phyloP scores from a whole-genome alignment of 495 filamentous ascomycete species.

The Elaphomyces granulatus region DNA sequence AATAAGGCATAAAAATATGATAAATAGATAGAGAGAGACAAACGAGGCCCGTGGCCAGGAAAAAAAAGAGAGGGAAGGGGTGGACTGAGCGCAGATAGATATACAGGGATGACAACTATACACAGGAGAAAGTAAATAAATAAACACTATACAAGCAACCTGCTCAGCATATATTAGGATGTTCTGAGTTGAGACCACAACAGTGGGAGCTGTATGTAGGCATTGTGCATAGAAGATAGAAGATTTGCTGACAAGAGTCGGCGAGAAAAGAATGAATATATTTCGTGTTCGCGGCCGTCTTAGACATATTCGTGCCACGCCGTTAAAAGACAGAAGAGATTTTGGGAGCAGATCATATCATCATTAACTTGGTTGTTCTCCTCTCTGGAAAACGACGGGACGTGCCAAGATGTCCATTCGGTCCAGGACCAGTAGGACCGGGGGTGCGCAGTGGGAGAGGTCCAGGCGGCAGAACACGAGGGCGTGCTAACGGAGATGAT shows the following conservation, averaged over 20 bases:
- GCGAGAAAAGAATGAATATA: slow-evolving; percentile 3
- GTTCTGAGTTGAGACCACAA: slow-evolving; percentile 9
- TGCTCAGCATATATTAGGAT: slow-evolving; percentile 2
- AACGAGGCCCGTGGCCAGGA: too few relatives aligned
- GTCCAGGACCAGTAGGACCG: slow-evolving; percentile 15
- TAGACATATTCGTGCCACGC: neutral
- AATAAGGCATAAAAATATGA: too few relatives aligned
- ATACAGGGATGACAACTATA: too few relatives aligned
- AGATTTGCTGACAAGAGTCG: slow-evolving; percentile 1
- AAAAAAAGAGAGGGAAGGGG: too few relatives aligned
- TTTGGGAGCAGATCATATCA: slow-evolving; percentile 43
- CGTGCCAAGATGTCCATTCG: slow-evolving; percentile 21
- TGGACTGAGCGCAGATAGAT: too few relatives aligned
- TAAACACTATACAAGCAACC: too few relatives aligned
- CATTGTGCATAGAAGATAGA: slow-evolving; percentile 15
- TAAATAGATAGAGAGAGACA: too few relatives aligned
- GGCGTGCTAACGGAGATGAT: slow-evolving; percentile 18
- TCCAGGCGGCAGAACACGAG: slow-evolving; percentile 13
- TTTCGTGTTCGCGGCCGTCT: neutral
- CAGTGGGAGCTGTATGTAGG: slow-evolving; percentile 6
- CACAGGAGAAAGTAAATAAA: too few relatives aligned
- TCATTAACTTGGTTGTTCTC: slow-evolving; percentile 73
- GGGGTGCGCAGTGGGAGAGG: slow-evolving; percentile 6
- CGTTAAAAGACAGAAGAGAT: neutral
- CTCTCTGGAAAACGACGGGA: slow-evolving; percentile 48